Evolutionary conservation across 2,329 filamentous ascomycete genomes (phyloP).

Genomic region (Lecanicillium sp.): DNA sequence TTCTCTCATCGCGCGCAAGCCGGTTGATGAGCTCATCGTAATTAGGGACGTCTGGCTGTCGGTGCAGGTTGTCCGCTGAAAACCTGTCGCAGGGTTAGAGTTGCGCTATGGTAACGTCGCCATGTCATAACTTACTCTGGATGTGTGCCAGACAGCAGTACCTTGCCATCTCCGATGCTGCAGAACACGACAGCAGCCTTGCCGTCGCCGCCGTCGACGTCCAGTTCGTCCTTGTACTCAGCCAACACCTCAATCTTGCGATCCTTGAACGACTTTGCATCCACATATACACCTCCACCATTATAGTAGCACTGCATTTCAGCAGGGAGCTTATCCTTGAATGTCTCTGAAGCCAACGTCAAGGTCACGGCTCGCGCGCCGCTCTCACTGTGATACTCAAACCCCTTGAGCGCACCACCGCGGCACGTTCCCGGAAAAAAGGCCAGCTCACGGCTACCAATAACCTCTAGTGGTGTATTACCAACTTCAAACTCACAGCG

Average conservation of each 20-base stretch:
- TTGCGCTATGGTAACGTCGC: background rate
- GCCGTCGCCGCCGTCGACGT: conserved; percentile 66
- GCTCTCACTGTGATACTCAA: conserved; percentile 80
- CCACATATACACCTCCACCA: conserved; percentile 87
- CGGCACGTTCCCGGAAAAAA: conserved; percentile 86
- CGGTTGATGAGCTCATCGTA: conserved; percentile 64
- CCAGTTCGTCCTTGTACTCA: conserved; percentile 64
- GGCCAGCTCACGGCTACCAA: conserved; percentile 74
- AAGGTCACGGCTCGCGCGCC: conserved; percentile 70
- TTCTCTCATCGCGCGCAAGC: conserved; percentile 60
- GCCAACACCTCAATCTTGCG: conserved; percentile 74
- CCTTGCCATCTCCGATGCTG: conserved; percentile 71
- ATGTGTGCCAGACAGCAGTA: conserved; percentile 78
- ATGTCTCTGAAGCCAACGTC: conserved; percentile 51
- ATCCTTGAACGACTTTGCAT: conserved; percentile 54
- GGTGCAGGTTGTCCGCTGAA: conserved; percentile 67
- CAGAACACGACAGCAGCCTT: conserved; percentile 78
- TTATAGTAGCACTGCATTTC: conserved; percentile 81
- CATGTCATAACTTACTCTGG: conserved; percentile 59
- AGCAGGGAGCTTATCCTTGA: conserved; percentile 49
- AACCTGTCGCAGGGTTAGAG: conserved; percentile 51
- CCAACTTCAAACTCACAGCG: conserved; percentile 90
- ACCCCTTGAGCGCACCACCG: conserved; percentile 81
- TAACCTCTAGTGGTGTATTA: conserved; percentile 67
- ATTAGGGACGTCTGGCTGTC: conserved; percentile 55